A percentile compares a stretch with the other conserved stretches of the same genome.
phyloP scores from a whole-genome alignment of 371 early-diverging fungal genomes.

The Mortierella sp. region DNA sequence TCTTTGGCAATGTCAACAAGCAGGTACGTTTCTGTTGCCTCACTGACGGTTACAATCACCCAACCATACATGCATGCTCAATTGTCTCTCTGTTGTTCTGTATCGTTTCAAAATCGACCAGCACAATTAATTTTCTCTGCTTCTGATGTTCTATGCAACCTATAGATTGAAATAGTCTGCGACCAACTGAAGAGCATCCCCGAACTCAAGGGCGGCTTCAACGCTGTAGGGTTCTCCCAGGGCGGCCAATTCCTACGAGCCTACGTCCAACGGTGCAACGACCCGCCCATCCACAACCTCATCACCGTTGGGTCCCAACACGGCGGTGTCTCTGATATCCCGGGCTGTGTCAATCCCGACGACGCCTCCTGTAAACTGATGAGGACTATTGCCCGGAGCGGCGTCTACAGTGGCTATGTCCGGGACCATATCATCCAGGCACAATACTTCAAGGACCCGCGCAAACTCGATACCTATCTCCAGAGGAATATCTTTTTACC shows the following conservation, averaged over 20 bases:
- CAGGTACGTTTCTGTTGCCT: constrained; percentile 65
- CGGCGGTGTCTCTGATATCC: constrained; percentile 85
- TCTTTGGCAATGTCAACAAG: constrained; percentile 83
- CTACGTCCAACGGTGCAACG: constrained; percentile 85
- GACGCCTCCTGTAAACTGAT: constrained; percentile 72
- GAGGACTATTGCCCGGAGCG: constrained; percentile 72
- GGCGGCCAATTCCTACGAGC: constrained; percentile 79
- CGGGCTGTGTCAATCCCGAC: constrained; percentile 73
- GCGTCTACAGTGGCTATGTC: constrained; percentile 87
- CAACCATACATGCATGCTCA: not conserved
- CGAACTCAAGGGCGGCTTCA: constrained; percentile 80
- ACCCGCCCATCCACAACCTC: constrained; percentile 79
- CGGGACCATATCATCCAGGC: constrained; percentile 90
- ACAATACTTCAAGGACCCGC: constrained; percentile 89
- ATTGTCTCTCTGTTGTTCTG: not conserved
- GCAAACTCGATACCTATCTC: constrained; percentile 75
- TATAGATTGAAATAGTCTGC: constrained; percentile 75
- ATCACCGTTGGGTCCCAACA: constrained; percentile 94
- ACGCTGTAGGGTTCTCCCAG: constrained; percentile 97
- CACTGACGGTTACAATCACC: too few species aligned
- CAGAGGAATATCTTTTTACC: constrained; percentile 86
- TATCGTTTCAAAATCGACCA: constrained; percentile 9
- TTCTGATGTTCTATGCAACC: not conserved
- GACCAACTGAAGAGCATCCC: constrained; percentile 64
- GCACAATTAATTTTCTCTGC: not conserved